These are phyloP conservation scores for Boletus rubescentipes DNA, from an alignment of 768 basidiomycete genomes.

Conservation along the genomic window DNA sequence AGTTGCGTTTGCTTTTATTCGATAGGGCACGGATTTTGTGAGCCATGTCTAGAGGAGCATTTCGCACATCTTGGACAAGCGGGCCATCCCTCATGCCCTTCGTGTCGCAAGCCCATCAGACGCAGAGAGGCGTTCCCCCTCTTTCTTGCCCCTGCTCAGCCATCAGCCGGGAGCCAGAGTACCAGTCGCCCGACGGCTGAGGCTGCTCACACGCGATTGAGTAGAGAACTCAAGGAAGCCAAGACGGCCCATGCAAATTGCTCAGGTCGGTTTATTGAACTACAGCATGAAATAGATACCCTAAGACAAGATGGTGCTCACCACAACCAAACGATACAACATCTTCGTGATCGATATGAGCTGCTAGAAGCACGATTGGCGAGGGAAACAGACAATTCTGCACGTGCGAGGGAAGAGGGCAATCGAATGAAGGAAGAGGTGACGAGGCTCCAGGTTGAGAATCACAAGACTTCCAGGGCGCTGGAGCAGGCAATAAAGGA, in stretches of 20 bases:
- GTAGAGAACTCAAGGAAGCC: constrained; percentile 12
- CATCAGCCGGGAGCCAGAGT: constrained; percentile 1
- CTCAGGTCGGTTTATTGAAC: constrained; percentile 3
- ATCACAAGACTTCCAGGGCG: constrained; percentile 17
- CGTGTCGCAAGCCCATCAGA: constrained; percentile 29
- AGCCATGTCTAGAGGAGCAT: constrained; percentile 27
- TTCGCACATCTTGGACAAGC: constrained; percentile 11
- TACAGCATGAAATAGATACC: constrained; percentile 13
- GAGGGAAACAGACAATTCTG: constrained; percentile 4
- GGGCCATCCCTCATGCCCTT: constrained; percentile 21
- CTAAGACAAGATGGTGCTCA: constrained; percentile 6
- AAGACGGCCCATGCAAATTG: constrained; percentile 17
- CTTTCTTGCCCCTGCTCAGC: constrained; percentile 24
- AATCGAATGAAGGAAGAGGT: constrained; percentile 19
- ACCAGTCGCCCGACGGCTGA: constrained; percentile 2
- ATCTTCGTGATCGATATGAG: constrained; percentile 17
- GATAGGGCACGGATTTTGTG: constrained; percentile 34
- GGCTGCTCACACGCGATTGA: constrained; percentile 5
- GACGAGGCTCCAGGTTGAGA: constrained; percentile 23
- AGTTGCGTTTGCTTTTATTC: constrained; percentile 9
- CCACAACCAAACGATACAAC: constrained; percentile 10
- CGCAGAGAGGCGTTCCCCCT: constrained; percentile 28
- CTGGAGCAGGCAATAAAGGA: constrained; percentile 19
- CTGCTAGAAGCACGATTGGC: constrained; percentile 10
- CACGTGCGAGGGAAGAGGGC: constrained; percentile 13